A percentile compares a stretch with the other conserved stretches of the same genome.
phyloP scores from a whole-genome alignment of 2,329 filamentous ascomycete genomes.

The Epichloe typhina region DNA sequence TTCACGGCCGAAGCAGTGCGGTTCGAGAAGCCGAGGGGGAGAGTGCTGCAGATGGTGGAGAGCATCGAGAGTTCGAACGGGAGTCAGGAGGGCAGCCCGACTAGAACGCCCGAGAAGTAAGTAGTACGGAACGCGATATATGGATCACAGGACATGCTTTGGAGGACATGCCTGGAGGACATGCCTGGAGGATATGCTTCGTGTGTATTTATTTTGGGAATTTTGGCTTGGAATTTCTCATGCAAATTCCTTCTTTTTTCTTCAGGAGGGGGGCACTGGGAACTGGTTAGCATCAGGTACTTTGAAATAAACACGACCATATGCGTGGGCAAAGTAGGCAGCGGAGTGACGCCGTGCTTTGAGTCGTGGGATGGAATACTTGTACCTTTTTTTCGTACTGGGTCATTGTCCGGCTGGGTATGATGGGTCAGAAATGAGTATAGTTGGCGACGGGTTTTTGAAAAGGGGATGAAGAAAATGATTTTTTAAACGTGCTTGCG shows the following conservation, averaged over 20 bases:
- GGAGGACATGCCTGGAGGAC: not conserved
- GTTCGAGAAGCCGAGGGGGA: slow-evolving; percentile 27
- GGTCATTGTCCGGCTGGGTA: no score
- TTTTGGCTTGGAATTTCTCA: not conserved
- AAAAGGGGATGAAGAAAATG: no score
- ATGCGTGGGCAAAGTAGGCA: no score
- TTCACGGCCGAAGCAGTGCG: slow-evolving; percentile 35
- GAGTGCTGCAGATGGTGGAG: slow-evolving; percentile 43
- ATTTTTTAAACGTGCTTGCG: no score
- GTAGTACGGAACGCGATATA: not conserved
- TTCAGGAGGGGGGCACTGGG: no score
- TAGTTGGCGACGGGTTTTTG: no score
- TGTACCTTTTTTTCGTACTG: accelerated
- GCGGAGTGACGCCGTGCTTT: no score
- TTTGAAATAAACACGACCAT: no score
- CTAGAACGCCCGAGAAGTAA: not conserved
- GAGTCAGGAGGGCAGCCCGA: slow-evolving; percentile 29
- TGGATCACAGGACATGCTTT: not conserved
- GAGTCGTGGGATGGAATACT: no score
- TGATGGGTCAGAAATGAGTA: no score
- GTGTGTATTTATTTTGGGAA: not conserved
- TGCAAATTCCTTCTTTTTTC: not conserved
- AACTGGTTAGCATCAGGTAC: not conserved
- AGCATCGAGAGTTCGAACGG: slow-evolving; percentile 32
- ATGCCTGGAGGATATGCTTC: not conserved